Percentiles rank a stretch among this genome's conserved stretches.
These are phyloP conservation scores for Smittium mucronatum DNA, from an alignment of 371 early-diverging fungal genomes.

Conservation along the genomic window DNA sequence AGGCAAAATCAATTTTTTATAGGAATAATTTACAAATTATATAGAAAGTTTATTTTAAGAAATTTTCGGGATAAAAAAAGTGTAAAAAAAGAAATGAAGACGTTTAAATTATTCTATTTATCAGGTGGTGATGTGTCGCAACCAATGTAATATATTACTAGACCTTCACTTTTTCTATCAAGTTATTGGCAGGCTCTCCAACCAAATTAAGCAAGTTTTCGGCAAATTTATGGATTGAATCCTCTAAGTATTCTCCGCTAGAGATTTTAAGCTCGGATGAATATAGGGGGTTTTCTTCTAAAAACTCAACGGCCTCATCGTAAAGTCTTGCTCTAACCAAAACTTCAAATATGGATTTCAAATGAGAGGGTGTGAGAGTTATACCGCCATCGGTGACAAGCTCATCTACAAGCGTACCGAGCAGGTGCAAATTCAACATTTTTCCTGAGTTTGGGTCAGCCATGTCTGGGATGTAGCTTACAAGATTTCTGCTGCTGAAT, in stretches of 20 bases:
- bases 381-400: not conserved
- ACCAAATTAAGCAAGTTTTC: not conserved
- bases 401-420: not conserved
- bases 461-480: not conserved
- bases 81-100: no score
- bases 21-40: no score
- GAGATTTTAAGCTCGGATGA: not conserved
- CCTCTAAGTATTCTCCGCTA: not conserved
- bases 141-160: not conserved
- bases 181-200: conserved; percentile 6
- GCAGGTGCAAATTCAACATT: not conserved
- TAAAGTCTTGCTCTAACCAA: not conserved
- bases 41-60: no score
- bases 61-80: no score
- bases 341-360: conserved; percentile 6
- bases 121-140: no score
- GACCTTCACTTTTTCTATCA: not conserved
- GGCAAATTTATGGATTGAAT: not conserved
- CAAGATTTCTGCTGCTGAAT: not conserved
- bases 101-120: no score
- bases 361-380: not conserved
- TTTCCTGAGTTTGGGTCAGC: conserved; percentile 2
- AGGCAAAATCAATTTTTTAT: no score
- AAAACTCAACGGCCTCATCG: conserved; percentile 1
- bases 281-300: not conserved